Conservation (phyloP, 257 asterid species). For the Petunia axillaris region DNA sequence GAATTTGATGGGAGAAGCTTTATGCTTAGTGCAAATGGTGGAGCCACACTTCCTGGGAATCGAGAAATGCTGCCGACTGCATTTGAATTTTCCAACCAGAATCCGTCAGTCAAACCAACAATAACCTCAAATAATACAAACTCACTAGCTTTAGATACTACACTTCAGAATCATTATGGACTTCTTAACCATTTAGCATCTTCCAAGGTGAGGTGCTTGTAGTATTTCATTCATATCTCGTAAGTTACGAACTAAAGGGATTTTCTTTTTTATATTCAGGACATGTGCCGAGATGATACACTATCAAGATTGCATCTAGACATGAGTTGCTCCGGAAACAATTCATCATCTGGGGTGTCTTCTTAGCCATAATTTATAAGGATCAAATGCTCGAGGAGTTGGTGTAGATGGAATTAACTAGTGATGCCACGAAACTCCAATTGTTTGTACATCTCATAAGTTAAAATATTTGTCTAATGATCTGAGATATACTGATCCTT, state of each 20-base stretch:
- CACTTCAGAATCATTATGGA: constrained; percentile 62
- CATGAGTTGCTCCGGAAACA: constrained; percentile 73
- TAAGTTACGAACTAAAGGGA: constrained; percentile 9
- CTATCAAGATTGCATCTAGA: constrained; percentile 69
- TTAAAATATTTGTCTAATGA: constrained; percentile 32
- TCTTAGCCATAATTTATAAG: constrained; percentile 40
- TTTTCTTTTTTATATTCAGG: constrained; percentile 46
- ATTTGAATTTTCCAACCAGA: constrained; percentile 44
- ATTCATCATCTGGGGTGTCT: constrained; percentile 78
- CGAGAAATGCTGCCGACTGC: constrained; percentile 51
- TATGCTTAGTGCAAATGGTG: constrained; percentile 51
- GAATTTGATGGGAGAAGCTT: constrained; percentile 58
- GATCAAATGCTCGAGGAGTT: constrained; percentile 13
- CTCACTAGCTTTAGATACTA: constrained; percentile 47
- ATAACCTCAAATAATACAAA: constrained; percentile 42
- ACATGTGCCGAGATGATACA: constrained; percentile 72
- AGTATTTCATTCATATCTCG: background rate
- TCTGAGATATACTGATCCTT: constrained; percentile 37
- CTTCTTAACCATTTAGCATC: constrained; percentile 63
- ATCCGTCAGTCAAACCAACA: constrained; percentile 50
- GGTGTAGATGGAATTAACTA: constrained; percentile 41
- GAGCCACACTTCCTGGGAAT: constrained; percentile 43
- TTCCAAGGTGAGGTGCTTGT: constrained; percentile 51
- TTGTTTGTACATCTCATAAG: constrained; percentile 37
- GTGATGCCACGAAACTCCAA: constrained; percentile 35